Evolutionary conservation across 805 yeast genomes (phyloP).

Genomic region (Wickerhamiella dianesei): DNA sequence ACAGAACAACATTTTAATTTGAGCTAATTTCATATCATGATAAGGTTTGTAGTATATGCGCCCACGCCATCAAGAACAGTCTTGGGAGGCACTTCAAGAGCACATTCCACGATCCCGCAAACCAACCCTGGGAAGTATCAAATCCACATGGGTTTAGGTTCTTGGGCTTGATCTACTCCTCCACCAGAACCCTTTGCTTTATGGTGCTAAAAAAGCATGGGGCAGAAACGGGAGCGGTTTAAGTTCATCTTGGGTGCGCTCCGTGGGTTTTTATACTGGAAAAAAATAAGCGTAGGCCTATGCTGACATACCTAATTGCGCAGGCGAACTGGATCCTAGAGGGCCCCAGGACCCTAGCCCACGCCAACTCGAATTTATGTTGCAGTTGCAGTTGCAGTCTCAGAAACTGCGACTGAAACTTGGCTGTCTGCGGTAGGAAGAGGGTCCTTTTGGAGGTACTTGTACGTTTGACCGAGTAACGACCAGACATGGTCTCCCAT

Average conservation of each 20-base stretch:
- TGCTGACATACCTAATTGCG: too few relatives aligned
- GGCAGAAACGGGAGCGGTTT: constrained; percentile 26
- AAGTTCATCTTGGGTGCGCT: background rate
- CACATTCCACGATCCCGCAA: constrained; percentile 18
- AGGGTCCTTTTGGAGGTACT: background rate
- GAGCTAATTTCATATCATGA: background rate
- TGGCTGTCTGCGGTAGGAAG: background rate
- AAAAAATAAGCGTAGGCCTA: too few relatives aligned
- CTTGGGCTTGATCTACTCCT: constrained; percentile 24
- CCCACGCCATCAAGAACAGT: constrained; percentile 13
- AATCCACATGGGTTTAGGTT: constrained; percentile 9
- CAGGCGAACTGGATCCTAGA: too few relatives aligned
- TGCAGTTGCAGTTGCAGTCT: background rate
- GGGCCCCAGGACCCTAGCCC: too few relatives aligned
- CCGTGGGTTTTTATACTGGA: background rate
- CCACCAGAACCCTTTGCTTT: constrained; percentile 24
- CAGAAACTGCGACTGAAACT: background rate
- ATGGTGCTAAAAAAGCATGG: constrained; percentile 17
- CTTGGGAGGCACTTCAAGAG: constrained; percentile 12
- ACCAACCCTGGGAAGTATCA: constrained; percentile 16
- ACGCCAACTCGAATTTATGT: background rate
- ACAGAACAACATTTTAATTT: too few relatives aligned
- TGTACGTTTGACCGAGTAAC: background rate
- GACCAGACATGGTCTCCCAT: background rate
- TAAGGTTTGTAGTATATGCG: constrained; percentile 15